Percentiles rank a stretch among this genome's conserved stretches.
These are phyloP conservation scores for Diaporthe sp. DNA, from an alignment of 2,329 filamentous ascomycete genomes.

Conservation along the genomic window DNA sequence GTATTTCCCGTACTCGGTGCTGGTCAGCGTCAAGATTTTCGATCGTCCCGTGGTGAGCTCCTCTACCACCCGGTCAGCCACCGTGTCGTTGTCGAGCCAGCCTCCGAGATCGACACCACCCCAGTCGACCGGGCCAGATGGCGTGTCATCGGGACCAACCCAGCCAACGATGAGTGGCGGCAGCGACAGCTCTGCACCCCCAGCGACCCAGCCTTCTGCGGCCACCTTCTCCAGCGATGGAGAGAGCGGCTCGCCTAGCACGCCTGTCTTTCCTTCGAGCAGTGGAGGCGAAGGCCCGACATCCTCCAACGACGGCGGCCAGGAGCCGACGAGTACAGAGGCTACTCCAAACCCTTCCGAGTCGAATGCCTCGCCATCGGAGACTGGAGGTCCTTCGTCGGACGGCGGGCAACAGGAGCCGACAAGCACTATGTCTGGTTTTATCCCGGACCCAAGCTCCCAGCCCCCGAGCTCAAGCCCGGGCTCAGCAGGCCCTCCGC, in stretches of 20 bases:
- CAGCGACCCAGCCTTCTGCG: not conserved
- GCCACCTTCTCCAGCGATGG: not conserved
- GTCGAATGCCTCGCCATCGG: not conserved
- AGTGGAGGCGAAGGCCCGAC: not conserved
- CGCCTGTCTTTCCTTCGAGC: not conserved
- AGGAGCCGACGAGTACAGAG: not conserved
- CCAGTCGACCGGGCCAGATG: not conserved
- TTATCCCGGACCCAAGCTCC: not conserved
- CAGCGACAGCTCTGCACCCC: not conserved
- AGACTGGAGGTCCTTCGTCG: not conserved
- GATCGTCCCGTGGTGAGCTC: not conserved
- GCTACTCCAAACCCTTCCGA: not conserved
- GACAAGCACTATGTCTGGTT: not conserved
- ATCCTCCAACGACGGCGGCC: not conserved
- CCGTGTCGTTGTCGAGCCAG: not conserved
- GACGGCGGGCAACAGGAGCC: not conserved
- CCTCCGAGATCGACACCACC: not conserved
- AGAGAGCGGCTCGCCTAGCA: not conserved
- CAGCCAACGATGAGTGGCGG: not conserved
- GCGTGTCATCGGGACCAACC: not conserved
- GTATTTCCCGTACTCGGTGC: not conserved
- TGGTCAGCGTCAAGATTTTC: not conserved
- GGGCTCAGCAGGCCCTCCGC: not conserved
- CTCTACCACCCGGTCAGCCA: not conserved
- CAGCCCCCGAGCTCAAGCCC: not conserved